Evolutionary conservation across 192 early-diverging fungal species (phyloP), one percentile per base, ranked within the genome.

Genomic region (Paraglomus brasilianum): DNA sequence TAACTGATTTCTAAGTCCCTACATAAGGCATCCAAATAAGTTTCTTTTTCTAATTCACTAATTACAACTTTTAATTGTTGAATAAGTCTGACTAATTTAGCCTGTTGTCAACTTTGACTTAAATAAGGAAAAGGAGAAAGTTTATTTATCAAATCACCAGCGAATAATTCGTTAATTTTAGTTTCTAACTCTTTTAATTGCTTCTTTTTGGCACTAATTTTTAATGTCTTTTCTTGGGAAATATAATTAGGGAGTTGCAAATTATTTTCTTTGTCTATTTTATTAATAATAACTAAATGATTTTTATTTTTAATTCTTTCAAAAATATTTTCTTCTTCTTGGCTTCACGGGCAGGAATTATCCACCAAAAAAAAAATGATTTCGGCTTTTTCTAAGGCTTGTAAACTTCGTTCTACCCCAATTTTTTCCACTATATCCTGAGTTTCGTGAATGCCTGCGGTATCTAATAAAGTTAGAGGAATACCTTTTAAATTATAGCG

Each of bases 11-110:
- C 53, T 56, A 56, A 56, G 6, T 56, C 53, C 1, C 53, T 6
- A 24, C 53, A 56, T 21, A 56, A 6, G 30, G 53, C 53, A 6
- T 56, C 53, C 30, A 56, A 56, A 56, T 56, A 56, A 56, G 53
- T 56, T 56, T 56, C 53, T 56, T 56, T 56, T 56, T 56, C 6
- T 56, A 56, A 24, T 56, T 56, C 53, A 24, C 53, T 56, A 56
- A 56, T 56, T 56, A 56, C 19, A 22, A 6, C 30, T 56, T 10
- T 24, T 56, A 56, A 56, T 24, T 56, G 53, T 24, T 56, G 53
- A 6, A 24, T 56, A 56, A 56, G 10, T 56, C 22, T 10, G 22
- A 6, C 30, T 56, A 56, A 56, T 56, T 56, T 56, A 6, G 53
- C 53, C 30, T 56, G 53, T 24, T 56, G 53, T 24, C 53, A 56